Conservation (phyloP, 1,139 yeast genomes). For the Diutina mesorugosa region DNA sequence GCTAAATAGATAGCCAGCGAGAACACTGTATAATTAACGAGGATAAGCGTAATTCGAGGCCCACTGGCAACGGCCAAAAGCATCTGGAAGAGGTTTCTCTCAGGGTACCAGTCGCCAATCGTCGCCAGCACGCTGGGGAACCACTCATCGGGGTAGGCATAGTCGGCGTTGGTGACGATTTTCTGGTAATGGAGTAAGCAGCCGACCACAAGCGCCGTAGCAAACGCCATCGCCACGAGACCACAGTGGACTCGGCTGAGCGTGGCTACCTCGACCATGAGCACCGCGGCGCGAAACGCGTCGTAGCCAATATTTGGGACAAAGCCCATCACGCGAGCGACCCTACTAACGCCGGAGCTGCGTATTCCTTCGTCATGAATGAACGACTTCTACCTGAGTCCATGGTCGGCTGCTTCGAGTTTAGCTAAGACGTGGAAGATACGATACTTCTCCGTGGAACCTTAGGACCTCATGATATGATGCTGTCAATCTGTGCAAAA, state of each 20-base stretch:
- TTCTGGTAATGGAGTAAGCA: not conserved
- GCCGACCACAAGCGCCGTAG: not conserved
- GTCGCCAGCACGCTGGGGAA: conserved; percentile 2
- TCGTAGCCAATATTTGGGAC: no score
- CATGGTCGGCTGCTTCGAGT: no score
- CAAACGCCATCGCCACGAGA: not conserved
- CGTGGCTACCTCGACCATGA: not conserved
- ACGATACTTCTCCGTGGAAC: no score
- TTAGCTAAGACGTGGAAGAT: no score
- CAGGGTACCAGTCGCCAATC: conserved; percentile 1
- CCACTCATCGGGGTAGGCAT: not conserved
- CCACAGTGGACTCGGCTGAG: not conserved
- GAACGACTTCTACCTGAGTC: no score
- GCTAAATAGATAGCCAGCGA: not conserved
- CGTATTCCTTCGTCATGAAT: no score
- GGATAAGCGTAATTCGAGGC: not conserved
- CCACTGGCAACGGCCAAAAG: not conserved
- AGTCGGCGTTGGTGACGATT: not conserved
- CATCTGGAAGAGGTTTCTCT: not conserved
- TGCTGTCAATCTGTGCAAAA: no score
- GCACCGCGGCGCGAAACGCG: not conserved
- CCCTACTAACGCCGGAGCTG: no score
- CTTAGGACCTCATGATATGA: no score
- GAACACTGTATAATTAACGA: not conserved
- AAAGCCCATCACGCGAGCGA: no score